Evolutionary conservation across 2,329 filamentous ascomycete species (phyloP).

Genomic region (Xylaria sp.): DNA sequence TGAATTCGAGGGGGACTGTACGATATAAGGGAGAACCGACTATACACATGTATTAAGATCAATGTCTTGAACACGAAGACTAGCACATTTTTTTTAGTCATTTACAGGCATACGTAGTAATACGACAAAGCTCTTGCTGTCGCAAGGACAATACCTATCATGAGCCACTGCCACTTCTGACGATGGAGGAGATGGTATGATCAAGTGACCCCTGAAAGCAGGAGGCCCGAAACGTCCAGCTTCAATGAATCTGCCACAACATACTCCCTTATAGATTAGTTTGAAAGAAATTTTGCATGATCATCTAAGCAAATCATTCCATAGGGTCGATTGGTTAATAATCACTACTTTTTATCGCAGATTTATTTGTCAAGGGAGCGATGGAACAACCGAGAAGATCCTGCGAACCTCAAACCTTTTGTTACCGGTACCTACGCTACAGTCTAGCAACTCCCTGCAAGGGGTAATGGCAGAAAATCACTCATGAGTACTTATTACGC

Average conservation of each 20-base stretch:
- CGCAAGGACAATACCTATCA: neutral
- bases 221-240: neutral
- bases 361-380: neutral
- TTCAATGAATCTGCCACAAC: conserved; percentile 9
- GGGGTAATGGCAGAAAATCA: conserved; percentile 8
- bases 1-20: conserved; percentile 6
- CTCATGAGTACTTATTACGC: conserved; percentile 5
- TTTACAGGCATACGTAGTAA: neutral
- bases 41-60: neutral
- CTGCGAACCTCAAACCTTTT: neutral
- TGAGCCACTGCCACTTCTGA: neutral
- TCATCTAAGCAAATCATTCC: neutral
- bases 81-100: neutral
- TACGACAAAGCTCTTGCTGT: neutral
- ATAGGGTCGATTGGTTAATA: neutral
- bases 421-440: neutral
- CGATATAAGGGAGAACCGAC: neutral
- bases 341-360: neutral
- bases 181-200: neutral
- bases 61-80: neutral
- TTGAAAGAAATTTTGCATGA: neutral
- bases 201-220: conserved; percentile 3
- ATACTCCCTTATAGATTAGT: neutral
- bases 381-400: conserved; percentile 3
- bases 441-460: neutral